These are phyloP conservation scores for Phaffomyces thermotolerans DNA, from an alignment of 805 yeast species.

Conservation along the genomic window DNA sequence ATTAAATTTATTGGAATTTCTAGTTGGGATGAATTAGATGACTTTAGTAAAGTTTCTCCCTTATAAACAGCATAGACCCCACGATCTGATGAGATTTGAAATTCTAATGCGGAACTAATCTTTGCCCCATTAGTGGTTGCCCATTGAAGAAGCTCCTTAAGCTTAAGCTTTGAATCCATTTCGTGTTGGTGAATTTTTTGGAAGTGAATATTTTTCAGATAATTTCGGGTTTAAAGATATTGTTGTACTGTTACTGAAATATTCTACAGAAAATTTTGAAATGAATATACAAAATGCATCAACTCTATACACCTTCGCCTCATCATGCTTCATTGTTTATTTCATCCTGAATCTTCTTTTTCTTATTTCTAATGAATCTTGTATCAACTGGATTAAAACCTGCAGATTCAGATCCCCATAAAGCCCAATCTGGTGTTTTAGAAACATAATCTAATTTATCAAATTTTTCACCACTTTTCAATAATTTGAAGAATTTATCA, in stretches of 20 bases:
- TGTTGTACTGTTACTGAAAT: no score
- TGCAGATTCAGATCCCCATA: slow-evolving; percentile 76
- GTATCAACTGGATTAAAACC: slow-evolving; percentile 89
- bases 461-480: slow-evolving; percentile 57
- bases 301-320: background rate
- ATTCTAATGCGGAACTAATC: slow-evolving; percentile 28
- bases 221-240: no score
- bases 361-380: slow-evolving; percentile 27
- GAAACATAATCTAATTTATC: slow-evolving; percentile 73
- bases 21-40: slow-evolving; percentile 18
- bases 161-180: background rate
- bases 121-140: slow-evolving; percentile 31
- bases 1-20: slow-evolving; percentile 27
- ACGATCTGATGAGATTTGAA: slow-evolving; percentile 24
- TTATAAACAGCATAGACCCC: slow-evolving; percentile 31
- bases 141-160: slow-evolving; percentile 24
- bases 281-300: no score
- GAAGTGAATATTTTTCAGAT: no score
- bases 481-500: slow-evolving; percentile 61
- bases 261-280: no score
- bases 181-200: no score
- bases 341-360: slow-evolving; percentile 8
- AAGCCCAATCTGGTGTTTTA: slow-evolving; percentile 87
- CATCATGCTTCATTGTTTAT: background rate
- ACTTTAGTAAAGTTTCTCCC: slow-evolving; percentile 13